These are phyloP conservation scores for Penicillium antarcticum DNA, from an alignment of 495 filamentous ascomycete species.

Conservation along the genomic window DNA sequence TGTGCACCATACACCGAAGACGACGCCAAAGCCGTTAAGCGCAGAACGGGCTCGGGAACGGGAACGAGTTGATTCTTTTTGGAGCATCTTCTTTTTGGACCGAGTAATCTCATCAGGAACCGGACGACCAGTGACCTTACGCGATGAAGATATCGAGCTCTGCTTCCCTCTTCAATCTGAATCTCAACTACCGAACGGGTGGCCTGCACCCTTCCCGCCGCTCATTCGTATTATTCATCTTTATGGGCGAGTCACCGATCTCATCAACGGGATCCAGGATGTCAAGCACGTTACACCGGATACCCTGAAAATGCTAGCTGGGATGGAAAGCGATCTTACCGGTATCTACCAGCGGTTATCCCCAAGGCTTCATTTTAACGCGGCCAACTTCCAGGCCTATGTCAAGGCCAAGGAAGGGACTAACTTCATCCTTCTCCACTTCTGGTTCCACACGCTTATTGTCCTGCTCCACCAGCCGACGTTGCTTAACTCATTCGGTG, in stretches of 20 bases:
- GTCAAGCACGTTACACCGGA: slow-evolving; percentile 70
- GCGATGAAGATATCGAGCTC: slow-evolving; percentile 78
- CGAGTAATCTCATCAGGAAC: slow-evolving; percentile 82
- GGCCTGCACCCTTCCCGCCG: slow-evolving; percentile 74
- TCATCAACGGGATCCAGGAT: slow-evolving; percentile 78
- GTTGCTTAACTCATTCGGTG: slow-evolving; percentile 71
- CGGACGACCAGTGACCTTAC: slow-evolving; percentile 72
- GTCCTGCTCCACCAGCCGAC: slow-evolving; percentile 82
- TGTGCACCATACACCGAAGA: slow-evolving; percentile 18
- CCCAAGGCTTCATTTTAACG: slow-evolving; percentile 71
- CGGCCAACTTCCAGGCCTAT: slow-evolving; percentile 72
- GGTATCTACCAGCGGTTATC: slow-evolving; percentile 75
- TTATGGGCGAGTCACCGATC: slow-evolving; percentile 76
- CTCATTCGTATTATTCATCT: slow-evolving; percentile 79
- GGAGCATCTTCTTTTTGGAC: slow-evolving; percentile 83
- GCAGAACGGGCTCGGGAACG: slow-evolving; percentile 56
- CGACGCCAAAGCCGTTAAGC: slow-evolving; percentile 19
- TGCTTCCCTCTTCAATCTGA: slow-evolving; percentile 65
- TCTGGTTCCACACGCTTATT: slow-evolving; percentile 87
- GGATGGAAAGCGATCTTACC: slow-evolving; percentile 75
- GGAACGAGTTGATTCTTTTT: slow-evolving; percentile 78
- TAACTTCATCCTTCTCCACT: slow-evolving; percentile 83
- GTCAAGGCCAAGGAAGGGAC: slow-evolving; percentile 73
- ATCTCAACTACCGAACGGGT: slow-evolving; percentile 52
- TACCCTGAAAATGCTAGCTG: slow-evolving; percentile 61